Percentiles rank a stretch among this genome's conserved stretches.
Evolutionary conservation across 306 rosid genomes (phyloP).

Genomic region (Luffa acutangula): DNA sequence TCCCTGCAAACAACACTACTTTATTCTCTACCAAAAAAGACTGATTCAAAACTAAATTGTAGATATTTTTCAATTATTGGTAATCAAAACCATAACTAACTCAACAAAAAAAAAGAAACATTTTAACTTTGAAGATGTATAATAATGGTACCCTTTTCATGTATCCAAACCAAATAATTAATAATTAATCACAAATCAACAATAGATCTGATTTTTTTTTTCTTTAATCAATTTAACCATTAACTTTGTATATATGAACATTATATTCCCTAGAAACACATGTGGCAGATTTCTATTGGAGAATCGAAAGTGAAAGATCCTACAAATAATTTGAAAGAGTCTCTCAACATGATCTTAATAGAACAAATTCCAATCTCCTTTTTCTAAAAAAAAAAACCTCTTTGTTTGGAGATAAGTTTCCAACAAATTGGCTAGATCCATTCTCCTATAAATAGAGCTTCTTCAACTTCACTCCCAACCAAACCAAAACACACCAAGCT

Average conservation of each 20-base stretch:
- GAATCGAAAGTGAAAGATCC: background rate
- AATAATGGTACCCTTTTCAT: background rate
- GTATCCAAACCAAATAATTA: background rate
- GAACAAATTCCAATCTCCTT: background rate
- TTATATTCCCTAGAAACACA: background rate
- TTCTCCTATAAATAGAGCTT: background rate
- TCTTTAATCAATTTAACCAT: no score
- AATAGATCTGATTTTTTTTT: no score
- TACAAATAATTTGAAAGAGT: background rate
- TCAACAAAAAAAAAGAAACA: background rate
- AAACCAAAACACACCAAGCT: background rate
- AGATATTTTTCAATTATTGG: background rate
- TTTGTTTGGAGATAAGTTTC: background rate
- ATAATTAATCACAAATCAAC: background rate
- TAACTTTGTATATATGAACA: background rate
- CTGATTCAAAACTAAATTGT: background rate
- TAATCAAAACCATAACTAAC: background rate
- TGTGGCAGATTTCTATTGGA: background rate
- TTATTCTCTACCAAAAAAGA: background rate
- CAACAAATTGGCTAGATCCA: background rate
- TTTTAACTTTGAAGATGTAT: background rate
- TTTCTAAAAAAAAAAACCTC: background rate
- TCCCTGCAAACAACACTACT: background rate
- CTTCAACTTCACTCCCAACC: background rate
- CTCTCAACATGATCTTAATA: background rate